These are phyloP conservation scores for Penicillium taxi DNA, from an alignment of 495 filamentous ascomycete species.

Conservation along the genomic window DNA sequence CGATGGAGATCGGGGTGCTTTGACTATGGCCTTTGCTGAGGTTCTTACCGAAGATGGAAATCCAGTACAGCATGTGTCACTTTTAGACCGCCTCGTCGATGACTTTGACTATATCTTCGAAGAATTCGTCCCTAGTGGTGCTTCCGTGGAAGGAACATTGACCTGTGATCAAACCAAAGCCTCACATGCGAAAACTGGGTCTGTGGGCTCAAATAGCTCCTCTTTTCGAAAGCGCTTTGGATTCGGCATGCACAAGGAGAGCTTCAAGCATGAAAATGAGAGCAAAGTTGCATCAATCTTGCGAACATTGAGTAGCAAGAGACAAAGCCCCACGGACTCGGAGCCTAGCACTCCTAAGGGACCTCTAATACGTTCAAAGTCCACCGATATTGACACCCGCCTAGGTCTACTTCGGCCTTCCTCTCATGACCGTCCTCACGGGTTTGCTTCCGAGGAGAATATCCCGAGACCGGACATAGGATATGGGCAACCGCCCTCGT, in stretches of 20 bases:
- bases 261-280: slow-evolving; percentile 59
- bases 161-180: slow-evolving; percentile 43
- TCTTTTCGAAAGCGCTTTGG: slow-evolving; percentile 79
- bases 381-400: slow-evolving; percentile 62
- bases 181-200: slow-evolving; percentile 45
- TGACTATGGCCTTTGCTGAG: slow-evolving; percentile 88
- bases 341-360: slow-evolving; percentile 51
- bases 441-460: slow-evolving; percentile 34
- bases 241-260: slow-evolving; percentile 67
- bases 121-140: slow-evolving; percentile 47
- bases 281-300: slow-evolving; percentile 69
- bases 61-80: slow-evolving; percentile 76
- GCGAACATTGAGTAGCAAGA: slow-evolving; percentile 87
- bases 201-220: slow-evolving; percentile 64
- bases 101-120: slow-evolving; percentile 86
- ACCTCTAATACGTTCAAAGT: slow-evolving; percentile 66
- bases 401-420: slow-evolving; percentile 48
- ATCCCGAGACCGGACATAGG: slow-evolving; percentile 42
- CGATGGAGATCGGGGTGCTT: slow-evolving; percentile 81
- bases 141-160: slow-evolving; percentile 34
- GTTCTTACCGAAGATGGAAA: slow-evolving; percentile 69
- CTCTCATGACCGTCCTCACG: slow-evolving; percentile 57
- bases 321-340: slow-evolving; percentile 50
- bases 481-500: slow-evolving; percentile 30
- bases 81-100: slow-evolving; percentile 87